Percentiles rank a stretch among this genome's conserved stretches.
Evolutionary conservation across 108 stramenopile species (phyloP).

Genomic region (Aureococcus anophagefferens): DNA sequence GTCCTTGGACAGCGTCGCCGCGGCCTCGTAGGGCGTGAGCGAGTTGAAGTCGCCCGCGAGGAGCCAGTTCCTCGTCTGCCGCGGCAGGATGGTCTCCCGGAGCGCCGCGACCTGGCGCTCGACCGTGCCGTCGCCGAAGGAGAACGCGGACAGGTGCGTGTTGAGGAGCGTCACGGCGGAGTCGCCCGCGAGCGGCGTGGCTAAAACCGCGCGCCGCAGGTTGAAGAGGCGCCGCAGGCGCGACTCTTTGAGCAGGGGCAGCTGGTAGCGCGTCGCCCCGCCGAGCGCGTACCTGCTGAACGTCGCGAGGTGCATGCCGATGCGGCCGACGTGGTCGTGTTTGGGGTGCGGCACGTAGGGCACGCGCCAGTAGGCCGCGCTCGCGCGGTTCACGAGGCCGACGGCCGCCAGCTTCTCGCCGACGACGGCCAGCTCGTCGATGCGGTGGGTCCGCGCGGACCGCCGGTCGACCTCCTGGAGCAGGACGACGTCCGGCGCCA

Average conservation of each 20-base stretch:
- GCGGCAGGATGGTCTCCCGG: no score
- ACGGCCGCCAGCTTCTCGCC: not conserved
- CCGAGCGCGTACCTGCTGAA: not conserved
- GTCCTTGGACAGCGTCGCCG: not conserved
- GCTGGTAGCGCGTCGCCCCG: not conserved
- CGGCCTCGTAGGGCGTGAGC: not conserved
- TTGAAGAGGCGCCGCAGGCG: not conserved
- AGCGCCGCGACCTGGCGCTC: not conserved
- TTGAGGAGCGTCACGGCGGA: not conserved
- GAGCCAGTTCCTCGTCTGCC: not conserved
- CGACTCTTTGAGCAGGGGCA: not conserved
- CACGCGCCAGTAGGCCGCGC: not conserved
- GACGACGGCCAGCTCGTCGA: not conserved
- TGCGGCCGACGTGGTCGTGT: not conserved
- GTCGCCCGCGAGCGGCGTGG: not conserved
- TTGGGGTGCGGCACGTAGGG: not conserved
- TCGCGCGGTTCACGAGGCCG: no score
- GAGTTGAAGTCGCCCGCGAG: not conserved
- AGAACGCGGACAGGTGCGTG: not conserved
- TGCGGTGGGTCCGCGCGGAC: not conserved
- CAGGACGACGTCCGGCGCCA: not conserved
- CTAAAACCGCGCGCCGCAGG: not conserved
- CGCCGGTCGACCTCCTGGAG: constrained; percentile 1
- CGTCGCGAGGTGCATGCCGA: not conserved
- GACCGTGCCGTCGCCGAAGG: not conserved